Evolutionary conservation across 1,284 basidiomycete genomes (phyloP).

Genomic region (Athelia psychrophila): DNA sequence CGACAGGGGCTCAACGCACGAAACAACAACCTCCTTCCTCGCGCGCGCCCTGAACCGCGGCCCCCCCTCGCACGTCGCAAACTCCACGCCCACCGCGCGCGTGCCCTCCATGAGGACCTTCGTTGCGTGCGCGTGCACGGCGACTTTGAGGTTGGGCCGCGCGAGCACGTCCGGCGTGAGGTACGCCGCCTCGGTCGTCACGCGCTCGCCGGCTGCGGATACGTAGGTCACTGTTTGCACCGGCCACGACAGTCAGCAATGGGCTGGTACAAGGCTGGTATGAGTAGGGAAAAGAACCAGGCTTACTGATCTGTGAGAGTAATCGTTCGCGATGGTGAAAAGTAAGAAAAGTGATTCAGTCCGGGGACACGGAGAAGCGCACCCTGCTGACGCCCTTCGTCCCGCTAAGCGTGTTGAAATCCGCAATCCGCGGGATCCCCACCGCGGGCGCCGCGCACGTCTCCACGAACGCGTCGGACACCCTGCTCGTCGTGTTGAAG

Average conservation of each 20-base stretch:
- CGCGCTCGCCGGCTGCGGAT: slow-evolving; percentile 44
- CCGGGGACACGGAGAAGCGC: slow-evolving; percentile 18
- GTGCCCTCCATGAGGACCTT: slow-evolving; percentile 57
- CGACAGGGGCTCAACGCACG: slow-evolving; percentile 37
- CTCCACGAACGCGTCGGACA: slow-evolving; percentile 42
- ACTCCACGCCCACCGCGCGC: slow-evolving; percentile 62
- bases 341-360: too few relatives aligned
- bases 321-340: neutral
- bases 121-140: slow-evolving; percentile 49
- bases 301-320: slow-evolving; percentile 17
- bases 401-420: slow-evolving; percentile 49
- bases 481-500: slow-evolving; percentile 32
- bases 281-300: too few relatives aligned
- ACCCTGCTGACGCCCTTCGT: slow-evolving; percentile 53
- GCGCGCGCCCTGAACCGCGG: slow-evolving; percentile 42
- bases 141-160: slow-evolving; percentile 60
- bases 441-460: slow-evolving; percentile 34
- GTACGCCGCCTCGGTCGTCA: slow-evolving; percentile 63
- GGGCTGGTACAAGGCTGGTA: too few relatives aligned
- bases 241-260: neutral
- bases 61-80: slow-evolving; percentile 33
- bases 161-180: slow-evolving; percentile 58
- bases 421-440: slow-evolving; percentile 46
- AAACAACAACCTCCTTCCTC: slow-evolving; percentile 59
- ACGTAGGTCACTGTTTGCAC: slow-evolving; percentile 58